A percentile compares a stretch with the other conserved stretches of the same genome.
Evolutionary conservation across 1,139 yeast genomes (phyloP).

Genomic region (Trichomonascaceae sp.): DNA sequence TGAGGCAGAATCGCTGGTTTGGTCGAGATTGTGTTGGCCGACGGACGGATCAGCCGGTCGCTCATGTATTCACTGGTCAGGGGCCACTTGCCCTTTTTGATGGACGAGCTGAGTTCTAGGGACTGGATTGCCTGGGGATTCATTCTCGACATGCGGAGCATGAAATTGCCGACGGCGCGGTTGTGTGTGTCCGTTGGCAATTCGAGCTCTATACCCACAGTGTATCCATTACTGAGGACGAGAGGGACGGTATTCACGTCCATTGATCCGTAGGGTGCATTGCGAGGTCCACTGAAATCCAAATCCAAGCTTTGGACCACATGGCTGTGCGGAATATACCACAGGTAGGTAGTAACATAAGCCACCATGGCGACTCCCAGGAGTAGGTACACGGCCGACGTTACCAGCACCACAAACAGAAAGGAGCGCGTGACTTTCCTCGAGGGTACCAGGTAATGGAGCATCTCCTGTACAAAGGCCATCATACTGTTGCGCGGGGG

Average conservation of each 20-base stretch:
- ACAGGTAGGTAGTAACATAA: constrained; percentile 12
- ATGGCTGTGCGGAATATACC: constrained; percentile 15
- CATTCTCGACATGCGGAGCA: constrained; percentile 14
- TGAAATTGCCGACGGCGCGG: constrained; percentile 23
- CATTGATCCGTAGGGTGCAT: constrained; percentile 6
- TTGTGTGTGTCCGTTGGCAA: constrained; percentile 22
- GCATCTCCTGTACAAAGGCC: constrained; percentile 4
- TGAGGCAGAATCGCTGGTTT: constrained; percentile 22
- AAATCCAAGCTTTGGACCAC: constrained; percentile 11
- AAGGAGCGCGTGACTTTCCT: constrained; percentile 6
- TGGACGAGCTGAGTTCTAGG: background rate
- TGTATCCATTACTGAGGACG: constrained; percentile 15
- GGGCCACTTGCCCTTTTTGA: constrained; percentile 3
- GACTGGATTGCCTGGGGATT: constrained; percentile 4
- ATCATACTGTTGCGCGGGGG: background rate
- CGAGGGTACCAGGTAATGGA: constrained; percentile 5
- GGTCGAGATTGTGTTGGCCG: constrained; percentile 1
- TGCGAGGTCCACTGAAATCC: constrained; percentile 11
- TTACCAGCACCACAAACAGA: constrained; percentile 8
- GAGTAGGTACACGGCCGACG: constrained; percentile 8
- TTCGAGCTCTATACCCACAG: constrained; percentile 16
- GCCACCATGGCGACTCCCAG: constrained; percentile 12
- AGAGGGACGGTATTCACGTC: constrained; percentile 8
- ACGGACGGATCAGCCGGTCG: constrained; percentile 1
- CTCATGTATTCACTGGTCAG: constrained; percentile 2